Base-by-base conservation (phyloP, 495 filamentous ascomycete genomes). In the Pyronema omphalodes region DNA sequence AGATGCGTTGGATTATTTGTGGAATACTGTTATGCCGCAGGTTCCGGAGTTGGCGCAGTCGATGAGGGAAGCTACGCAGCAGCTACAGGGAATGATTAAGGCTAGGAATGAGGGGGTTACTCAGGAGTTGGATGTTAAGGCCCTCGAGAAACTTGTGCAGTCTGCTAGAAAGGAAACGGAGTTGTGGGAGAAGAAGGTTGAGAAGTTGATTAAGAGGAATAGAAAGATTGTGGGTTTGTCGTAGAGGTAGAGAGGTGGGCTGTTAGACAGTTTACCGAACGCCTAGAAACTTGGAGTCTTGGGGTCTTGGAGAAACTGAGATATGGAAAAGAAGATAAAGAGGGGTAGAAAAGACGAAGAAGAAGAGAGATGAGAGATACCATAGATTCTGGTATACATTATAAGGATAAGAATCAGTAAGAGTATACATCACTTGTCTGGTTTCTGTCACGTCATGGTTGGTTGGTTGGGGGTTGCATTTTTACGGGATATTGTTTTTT, bases 131-230 rank as follows among this genome's bases (percentile, higher is more conserved):
- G 57, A 60, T 44, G 64, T 58, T 51, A 73, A 79, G 50, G 81
- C 83, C 33, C 74, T 76, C 5, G 81, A 86, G 67, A 68, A 67
- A 52, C 76, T 72, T 35, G 69, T 82, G 58, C 54, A 69, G 14
- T 60, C 64, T 9, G 72, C 75, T n/a, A 72, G 73, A 57, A 83
- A 79, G 70, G 81, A 86, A 60, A 73, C 77, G 36, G 83, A 87
- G 51, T 73, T 64, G 53, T 62, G 84, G 7, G 83, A 86, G 66
- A 86, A 83, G 72, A 78, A 70, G 58, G 61, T 84, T 17, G 73
- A 72, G 56, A 69, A 71, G 51, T 52, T 82, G 37, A 69, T 81
- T 53, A 77, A 77, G 59, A 78, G 74, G 71, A 84, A 84, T 59
- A 67, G 73, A 53, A 66, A 68, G 54, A 47, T 78, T 37, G 58